Base-by-base conservation (phyloP, 768 basidiomycete genomes). In the Rhizopogon sp. region DNA sequence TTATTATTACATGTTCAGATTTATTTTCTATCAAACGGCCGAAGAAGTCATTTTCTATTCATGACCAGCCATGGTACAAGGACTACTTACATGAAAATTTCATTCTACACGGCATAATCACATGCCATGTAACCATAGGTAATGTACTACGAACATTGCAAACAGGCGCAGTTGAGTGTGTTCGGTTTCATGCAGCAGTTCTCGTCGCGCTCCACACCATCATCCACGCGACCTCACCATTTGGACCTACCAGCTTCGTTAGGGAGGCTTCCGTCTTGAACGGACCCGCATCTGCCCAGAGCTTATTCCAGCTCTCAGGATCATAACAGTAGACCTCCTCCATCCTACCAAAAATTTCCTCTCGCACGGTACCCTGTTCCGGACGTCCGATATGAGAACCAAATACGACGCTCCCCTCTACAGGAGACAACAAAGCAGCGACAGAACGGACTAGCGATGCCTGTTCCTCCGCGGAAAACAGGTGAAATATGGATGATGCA, bases 401-500 rank as follows among this genome's bases (percentile, higher is more conserved):
- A 54, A 72, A 70, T 40, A 69, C 56, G 14, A 71, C 52, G 40
- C 68, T 67, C 8, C 67, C 71, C 8, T 59, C 59, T 46, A 61
- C 10, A 66, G 67, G 17, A 71, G 41, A 40, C 39, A 54, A 59
- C 54, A 55, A 77, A 76, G 62, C 80, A 68, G n/a, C 71, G 61
- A 11, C 70, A 74, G 2, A 7, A 13, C 10, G 33, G 16, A 44
- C 33, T 13, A 17, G 40, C n/a, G 46, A 35, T 35, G 46, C 46
- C 33, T 49, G 47, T 49, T 49, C 8, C 35, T 49, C 47, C 16
- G 20, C 6, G 22, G 49, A 42, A 60, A 60, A 45, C 29, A 66
- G 62, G 49, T 72, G 67, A 58, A 85, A 83, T 64, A 84, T 69
- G 6, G 76, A 66, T 11, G 75, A 70, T 2, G 76, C 75, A 60